These are phyloP conservation scores for Phaeosphaeriaceae sp. DNA, from an alignment of 2,329 filamentous ascomycete genomes.

Conservation along the genomic window DNA sequence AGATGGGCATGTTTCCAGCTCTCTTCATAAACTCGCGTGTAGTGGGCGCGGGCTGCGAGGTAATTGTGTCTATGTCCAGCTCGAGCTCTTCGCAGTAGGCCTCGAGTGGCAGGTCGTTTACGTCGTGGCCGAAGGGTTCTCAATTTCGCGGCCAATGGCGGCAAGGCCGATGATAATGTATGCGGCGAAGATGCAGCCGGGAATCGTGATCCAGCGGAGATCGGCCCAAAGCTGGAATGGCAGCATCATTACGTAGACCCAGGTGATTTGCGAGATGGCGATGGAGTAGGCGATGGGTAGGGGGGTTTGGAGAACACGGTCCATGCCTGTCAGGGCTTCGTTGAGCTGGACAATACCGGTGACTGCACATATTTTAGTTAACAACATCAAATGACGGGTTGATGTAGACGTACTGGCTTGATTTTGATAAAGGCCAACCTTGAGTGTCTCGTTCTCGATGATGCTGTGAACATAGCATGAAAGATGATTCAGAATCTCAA, in stretches of 20 bases:
- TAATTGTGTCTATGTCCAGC: slow-evolving; percentile 75
- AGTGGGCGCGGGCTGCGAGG: slow-evolving; percentile 61
- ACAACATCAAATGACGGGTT: slow-evolving; percentile 33
- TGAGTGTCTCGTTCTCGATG: slow-evolving; percentile 62
- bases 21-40: slow-evolving; percentile 59
- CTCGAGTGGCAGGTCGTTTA: slow-evolving; percentile 72
- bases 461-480: slow-evolving; percentile 69
- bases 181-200: slow-evolving; percentile 72
- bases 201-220: slow-evolving; percentile 78
- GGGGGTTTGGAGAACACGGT: slow-evolving; percentile 81
- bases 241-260: slow-evolving; percentile 79
- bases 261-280: slow-evolving; percentile 84
- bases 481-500: slow-evolving; percentile 79
- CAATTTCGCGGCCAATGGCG: slow-evolving; percentile 79
- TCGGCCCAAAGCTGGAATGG: slow-evolving; percentile 76
- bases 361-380: slow-evolving; percentile 49
- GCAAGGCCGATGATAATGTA: slow-evolving; percentile 85
- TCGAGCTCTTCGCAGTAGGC: slow-evolving; percentile 77
- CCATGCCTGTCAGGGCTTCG: slow-evolving; percentile 73
- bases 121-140: slow-evolving; percentile 84
- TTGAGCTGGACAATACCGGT: slow-evolving; percentile 69
- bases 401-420: slow-evolving; percentile 50
- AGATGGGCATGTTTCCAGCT: slow-evolving; percentile 61
- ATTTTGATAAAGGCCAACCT: slow-evolving; percentile 65
- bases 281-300: slow-evolving; percentile 84